Conservation (phyloP, 495 filamentous ascomycete genomes). For the Aspergillus conjunctus region DNA sequence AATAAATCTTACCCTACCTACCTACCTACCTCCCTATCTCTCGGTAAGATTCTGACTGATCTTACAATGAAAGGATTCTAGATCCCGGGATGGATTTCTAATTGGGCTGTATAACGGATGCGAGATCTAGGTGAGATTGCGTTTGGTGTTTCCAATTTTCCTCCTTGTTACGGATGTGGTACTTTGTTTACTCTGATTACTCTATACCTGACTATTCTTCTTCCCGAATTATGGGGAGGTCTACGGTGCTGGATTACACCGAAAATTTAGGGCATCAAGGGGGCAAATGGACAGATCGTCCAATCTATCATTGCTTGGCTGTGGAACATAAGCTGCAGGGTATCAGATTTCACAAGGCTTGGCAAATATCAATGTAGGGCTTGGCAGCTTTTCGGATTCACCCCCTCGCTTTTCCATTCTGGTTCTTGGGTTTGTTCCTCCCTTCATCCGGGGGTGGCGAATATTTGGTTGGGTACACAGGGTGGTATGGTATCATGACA, state of each 20-base stretch:
- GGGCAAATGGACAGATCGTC: slow-evolving; percentile 12
- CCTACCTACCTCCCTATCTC: too few species aligned
- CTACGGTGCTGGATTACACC: neutral
- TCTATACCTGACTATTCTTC: neutral
- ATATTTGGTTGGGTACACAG: slow-evolving; percentile 19
- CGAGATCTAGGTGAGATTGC: slow-evolving; percentile 13
- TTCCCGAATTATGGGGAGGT: neutral
- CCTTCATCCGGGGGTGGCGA: slow-evolving; percentile 19
- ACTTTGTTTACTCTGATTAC: slow-evolving; percentile 4
- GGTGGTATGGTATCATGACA: slow-evolving; percentile 20
- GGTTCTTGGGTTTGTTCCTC: slow-evolving; percentile 4
- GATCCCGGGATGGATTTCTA: neutral
- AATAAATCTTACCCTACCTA: too few species aligned
- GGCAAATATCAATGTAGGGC: slow-evolving; percentile 39
- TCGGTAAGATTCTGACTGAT: too few species aligned
- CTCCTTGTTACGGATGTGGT: neutral
- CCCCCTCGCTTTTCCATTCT: slow-evolving; percentile 29
- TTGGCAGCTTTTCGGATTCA: slow-evolving; percentile 35
- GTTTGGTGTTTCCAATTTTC: neutral
- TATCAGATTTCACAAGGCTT: slow-evolving; percentile 43
- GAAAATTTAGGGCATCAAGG: slow-evolving; percentile 11
- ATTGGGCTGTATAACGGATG: slow-evolving; percentile 1
- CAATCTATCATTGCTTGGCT: slow-evolving; percentile 28
- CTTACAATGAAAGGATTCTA: neutral
- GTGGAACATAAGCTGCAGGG: slow-evolving; percentile 27